Conservation (phyloP, 163 green algal genomes). For the Chlamydomonas reinhardtii region DNA sequence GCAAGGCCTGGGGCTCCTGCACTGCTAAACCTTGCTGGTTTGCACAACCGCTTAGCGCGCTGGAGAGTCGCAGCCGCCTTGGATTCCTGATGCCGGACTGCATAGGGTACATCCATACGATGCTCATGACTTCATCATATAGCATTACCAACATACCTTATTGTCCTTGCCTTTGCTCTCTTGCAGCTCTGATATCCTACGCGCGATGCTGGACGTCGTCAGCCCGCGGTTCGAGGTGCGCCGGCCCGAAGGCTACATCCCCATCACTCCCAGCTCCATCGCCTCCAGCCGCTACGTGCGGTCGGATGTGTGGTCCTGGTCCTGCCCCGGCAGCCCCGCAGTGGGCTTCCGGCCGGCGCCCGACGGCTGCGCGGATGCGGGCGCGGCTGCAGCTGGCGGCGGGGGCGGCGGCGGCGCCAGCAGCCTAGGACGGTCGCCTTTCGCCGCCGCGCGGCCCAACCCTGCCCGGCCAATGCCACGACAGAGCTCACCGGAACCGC, state of each 20-base stretch:
- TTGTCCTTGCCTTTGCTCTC: no score
- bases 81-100: no score
- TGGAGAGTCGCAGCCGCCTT: no score
- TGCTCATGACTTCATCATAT: no score
- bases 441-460: not conserved
- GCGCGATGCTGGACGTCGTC: constrained; percentile 17
- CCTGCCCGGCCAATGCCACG: not conserved
- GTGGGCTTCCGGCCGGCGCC: no score
- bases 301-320: constrained; percentile 27
- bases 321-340: not conserved
- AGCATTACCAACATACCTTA: no score
- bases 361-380: not conserved
- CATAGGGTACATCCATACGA: no score
- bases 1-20: no score
- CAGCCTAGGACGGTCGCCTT: no score
- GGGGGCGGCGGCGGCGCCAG: not conserved
- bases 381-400: not conserved
- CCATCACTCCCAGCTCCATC: constrained; percentile 26
- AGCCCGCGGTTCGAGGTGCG: constrained; percentile 27
- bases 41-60: no score
- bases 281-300: constrained; percentile 30
- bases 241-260: constrained; percentile 41
- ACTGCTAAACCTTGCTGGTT: no score
- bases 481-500: not conserved
- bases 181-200: constrained; percentile 33